phyloP scores from a whole-genome alignment of 768 basidiomycete species.

The Mrakia frigida region DNA sequence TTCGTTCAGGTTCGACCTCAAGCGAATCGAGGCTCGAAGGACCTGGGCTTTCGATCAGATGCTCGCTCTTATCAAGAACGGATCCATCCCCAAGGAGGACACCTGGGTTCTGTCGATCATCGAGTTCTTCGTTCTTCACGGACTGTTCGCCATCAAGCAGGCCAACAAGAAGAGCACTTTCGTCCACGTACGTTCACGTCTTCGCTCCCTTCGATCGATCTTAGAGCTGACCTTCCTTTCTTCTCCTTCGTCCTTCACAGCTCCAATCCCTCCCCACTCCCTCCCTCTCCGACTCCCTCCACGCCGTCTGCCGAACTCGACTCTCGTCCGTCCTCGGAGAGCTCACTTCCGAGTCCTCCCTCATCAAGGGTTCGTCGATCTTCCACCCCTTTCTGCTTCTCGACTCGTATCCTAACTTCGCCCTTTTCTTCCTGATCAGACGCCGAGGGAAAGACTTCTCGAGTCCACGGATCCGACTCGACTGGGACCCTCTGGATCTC shows the following conservation, averaged over 20 bases:
- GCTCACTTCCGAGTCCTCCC: conserved; percentile 55
- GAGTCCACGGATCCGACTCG: conserved; percentile 50
- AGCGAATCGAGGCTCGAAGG: conserved; percentile 49
- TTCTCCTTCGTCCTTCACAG: conserved; percentile 47
- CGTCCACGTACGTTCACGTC: conserved; percentile 53
- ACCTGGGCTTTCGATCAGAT: conserved; percentile 86
- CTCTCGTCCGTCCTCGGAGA: conserved; percentile 70
- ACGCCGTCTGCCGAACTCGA: conserved; percentile 60
- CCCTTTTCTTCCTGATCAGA: background rate
- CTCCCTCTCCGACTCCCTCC: conserved; percentile 66
- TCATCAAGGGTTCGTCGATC: conserved; percentile 52
- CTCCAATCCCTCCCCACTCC: conserved; percentile 60
- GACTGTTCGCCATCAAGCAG: conserved; percentile 71
- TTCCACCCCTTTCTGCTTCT: background rate
- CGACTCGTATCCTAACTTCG: background rate
- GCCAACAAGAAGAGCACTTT: conserved; percentile 62
- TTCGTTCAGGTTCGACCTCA: conserved; percentile 37
- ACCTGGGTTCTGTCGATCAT: conserved; percentile 68
- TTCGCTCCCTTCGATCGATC: background rate
- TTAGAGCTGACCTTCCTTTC: background rate
- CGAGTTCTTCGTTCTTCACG: conserved; percentile 75
- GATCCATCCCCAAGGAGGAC: conserved; percentile 69
- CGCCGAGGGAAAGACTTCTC: conserved; percentile 25
- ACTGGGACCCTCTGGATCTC: conserved; percentile 77
- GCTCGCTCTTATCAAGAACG: conserved; percentile 67